These are phyloP conservation scores for Populus tremula DNA, from an alignment of 345 rosid genomes.

Conservation along the genomic window DNA sequence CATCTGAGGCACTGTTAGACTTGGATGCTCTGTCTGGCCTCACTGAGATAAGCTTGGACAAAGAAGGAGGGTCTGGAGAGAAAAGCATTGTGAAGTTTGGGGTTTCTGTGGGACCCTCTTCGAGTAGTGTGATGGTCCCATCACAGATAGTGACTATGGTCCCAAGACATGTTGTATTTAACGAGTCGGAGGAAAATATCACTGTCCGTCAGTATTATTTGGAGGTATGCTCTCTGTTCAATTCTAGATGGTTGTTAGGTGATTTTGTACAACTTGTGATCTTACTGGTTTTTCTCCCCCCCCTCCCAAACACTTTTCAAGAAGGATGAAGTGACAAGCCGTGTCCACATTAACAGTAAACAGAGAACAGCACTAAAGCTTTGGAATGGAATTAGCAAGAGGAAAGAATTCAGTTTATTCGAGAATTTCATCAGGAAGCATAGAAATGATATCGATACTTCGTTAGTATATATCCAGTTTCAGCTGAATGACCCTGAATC, in stretches of 20 bases:
- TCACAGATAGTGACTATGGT: slow-evolving; percentile 62
- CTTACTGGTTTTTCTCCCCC: slow-evolving; percentile 14
- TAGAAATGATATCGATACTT: slow-evolving; percentile 48
- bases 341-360: slow-evolving; percentile 47
- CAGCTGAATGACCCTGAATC: slow-evolving; percentile 49
- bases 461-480: slow-evolving; percentile 61
- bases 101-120: slow-evolving; percentile 58
- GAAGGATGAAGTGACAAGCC: slow-evolving; percentile 65
- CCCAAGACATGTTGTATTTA: slow-evolving; percentile 70
- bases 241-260: slow-evolving; percentile 10
- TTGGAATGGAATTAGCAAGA: slow-evolving; percentile 47
- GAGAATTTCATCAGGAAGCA: slow-evolving; percentile 85
- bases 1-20: slow-evolving; percentile 62
- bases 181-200: slow-evolving; percentile 63
- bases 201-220: slow-evolving; percentile 68
- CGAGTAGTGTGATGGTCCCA: slow-evolving; percentile 49
- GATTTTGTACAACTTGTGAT: slow-evolving; percentile 7
- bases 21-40: slow-evolving; percentile 83
- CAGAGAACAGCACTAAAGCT: slow-evolving; percentile 51
- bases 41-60: slow-evolving; percentile 72
- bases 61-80: slow-evolving; percentile 47
- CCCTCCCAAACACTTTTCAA: neutral
- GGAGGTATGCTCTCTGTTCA: slow-evolving; percentile 53
- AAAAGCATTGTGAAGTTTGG: slow-evolving; percentile 70
- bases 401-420: slow-evolving; percentile 61